Base-by-base conservation (phyloP, 495 filamentous ascomycete species). In the Talaromyces nanjingensis region DNA sequence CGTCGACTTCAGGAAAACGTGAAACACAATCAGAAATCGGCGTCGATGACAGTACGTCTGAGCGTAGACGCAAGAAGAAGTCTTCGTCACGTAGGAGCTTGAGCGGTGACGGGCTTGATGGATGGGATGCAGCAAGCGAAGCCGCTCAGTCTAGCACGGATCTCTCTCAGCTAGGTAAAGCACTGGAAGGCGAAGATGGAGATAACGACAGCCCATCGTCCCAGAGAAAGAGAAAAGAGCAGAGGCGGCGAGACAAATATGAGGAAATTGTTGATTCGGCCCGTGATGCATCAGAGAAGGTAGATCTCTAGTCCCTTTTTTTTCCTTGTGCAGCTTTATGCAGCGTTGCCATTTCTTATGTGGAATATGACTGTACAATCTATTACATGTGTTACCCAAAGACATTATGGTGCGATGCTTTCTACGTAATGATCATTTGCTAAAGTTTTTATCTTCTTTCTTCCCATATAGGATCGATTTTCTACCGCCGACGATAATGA, bases 31-130 rank as follows among this genome's bases (percentile, higher is more conserved):
- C 76, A 5, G 77, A 80, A 64, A 68, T 71, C 57, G 76, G 70
- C 9, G 53, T 72, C 59, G 76, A 77, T 22, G 60, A 63, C 14
- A 71, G 72, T 49, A 77, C 80, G 59, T 70, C 72, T 62, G 71
- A 64, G 71, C 80, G 72, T 69, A 72, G 64, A 65, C 80, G 74
- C 45, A 82, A 83, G 73, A 77, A 78, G 64, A 73, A 65, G 27
- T 74, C 72, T 37, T 76, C 76, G 5, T 70, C 69, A 39, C 69
- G 69, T 45, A 68, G 71, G 56, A 78, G 73, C 65, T 76, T 74
- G 57, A 75, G 70, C 42, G 69, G 73, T 63, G 69, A 73, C 64
- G 73, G 66, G 7, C 70, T 69, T 6, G 68, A 67, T 14, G 34
- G 72, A 34, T 67, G 71, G 34, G 72, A 72, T 49, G 65, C 68